Evolutionary conservation across 2,329 filamentous ascomycete genomes (phyloP).

Genomic region (Ascochyta pisi): DNA sequence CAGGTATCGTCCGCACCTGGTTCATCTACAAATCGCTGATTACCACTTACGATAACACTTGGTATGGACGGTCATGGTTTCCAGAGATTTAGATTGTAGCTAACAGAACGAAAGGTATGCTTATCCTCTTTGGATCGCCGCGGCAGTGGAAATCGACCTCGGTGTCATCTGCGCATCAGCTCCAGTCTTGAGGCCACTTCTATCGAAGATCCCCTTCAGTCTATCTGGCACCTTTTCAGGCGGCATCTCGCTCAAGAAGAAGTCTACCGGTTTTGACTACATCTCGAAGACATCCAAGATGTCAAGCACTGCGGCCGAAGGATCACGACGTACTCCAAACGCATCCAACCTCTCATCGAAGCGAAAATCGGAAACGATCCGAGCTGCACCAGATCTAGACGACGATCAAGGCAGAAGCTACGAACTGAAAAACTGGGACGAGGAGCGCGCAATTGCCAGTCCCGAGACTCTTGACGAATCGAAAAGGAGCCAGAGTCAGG

Average conservation of each 20-base stretch:
- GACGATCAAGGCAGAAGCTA: slow-evolving; percentile 27
- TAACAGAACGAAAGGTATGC: slow-evolving; percentile 25
- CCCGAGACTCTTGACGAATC: background rate
- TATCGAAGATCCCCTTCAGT: slow-evolving; percentile 36
- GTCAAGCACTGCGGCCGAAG: slow-evolving; percentile 1
- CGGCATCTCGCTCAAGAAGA: slow-evolving; percentile 22
- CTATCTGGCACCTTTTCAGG: slow-evolving; percentile 25
- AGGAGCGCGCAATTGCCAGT: slow-evolving; percentile 13
- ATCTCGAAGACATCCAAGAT: slow-evolving; percentile 13
- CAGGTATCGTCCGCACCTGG: slow-evolving; percentile 53
- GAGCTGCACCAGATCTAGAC: slow-evolving; percentile 20
- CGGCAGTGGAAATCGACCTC: slow-evolving; percentile 55
- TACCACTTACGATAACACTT: slow-evolving; percentile 53
- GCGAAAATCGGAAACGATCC: slow-evolving; percentile 21
- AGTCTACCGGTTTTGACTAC: slow-evolving; percentile 1
- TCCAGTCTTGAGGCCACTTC: slow-evolving; percentile 40
- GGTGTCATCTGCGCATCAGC: slow-evolving; percentile 50
- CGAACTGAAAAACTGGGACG: slow-evolving; percentile 34
- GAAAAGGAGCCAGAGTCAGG: slow-evolving; percentile 13
- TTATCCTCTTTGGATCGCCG: slow-evolving; percentile 57
- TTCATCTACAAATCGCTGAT: slow-evolving; percentile 53
- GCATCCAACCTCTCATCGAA: slow-evolving; percentile 20
- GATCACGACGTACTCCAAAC: background rate
- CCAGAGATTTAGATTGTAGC: too few relatives aligned
- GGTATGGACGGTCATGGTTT: slow-evolving; percentile 31